Evolutionary conservation across 768 basidiomycete genomes (phyloP), one percentile per base, ranked within the genome.

Genomic region (Trametes cinnabarina): DNA sequence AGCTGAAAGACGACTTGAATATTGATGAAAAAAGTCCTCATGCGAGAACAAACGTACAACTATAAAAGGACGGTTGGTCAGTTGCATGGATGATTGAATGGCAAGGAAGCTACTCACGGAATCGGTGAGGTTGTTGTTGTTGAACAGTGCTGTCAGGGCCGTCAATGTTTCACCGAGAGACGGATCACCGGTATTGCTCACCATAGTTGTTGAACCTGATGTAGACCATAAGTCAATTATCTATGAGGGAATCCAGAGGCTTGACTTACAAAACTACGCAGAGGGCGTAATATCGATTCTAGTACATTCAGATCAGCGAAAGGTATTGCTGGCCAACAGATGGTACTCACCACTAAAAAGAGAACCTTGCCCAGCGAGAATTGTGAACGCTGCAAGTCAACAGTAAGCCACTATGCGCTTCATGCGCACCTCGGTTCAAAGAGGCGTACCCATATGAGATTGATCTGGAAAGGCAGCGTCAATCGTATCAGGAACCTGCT

Each of bases 261-360:
- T 28, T 5, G 23, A 73, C 82, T 65, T 66, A 86, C 84, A 81
- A 59, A 37, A 80, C 79, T 28, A 76, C 77, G 65, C 72, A 65
- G 58, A 84, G 65, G 12, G 77, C 73, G 68, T 82, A 84, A 66
- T 85, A 86, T 15, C 84, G 82, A 69, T 84, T 84, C 84, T 84
- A 60, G 6, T 32, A 20, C 8, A 12, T 32, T 32, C 12, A 4
- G 22, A n/a, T 9, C 30, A 28, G 26, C 19, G 17, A 3, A 22
- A 20, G 20, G 20, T 14, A 42, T 28, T 26, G 40, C 22, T 46
- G 22, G 46, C 47, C 40, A 15, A 28, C 2, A 19, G 66, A 32
- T 7, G 77, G 28, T 32, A 43, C 64, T 55, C 32, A 84, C 84
- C 56, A 83, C 37, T 37, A 86, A 66, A 68, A 86, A 86, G 57